Evolutionary conservation across 768 basidiomycete species (phyloP).

Genomic region (Chalciporus pseudorubinellus): DNA sequence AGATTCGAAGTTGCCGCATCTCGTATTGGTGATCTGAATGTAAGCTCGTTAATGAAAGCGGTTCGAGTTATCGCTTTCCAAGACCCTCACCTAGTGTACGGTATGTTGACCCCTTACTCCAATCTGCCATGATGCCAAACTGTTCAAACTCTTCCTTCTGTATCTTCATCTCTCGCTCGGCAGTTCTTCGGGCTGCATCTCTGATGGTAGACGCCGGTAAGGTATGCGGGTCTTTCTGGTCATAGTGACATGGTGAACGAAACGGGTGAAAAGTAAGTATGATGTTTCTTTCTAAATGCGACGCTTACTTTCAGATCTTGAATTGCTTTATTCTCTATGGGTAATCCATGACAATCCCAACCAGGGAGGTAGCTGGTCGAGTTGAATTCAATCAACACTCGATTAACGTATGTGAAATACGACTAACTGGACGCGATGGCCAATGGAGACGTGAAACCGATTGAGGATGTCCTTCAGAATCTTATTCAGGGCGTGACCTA

Average conservation of each 20-base stretch:
- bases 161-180: constrained; percentile 64
- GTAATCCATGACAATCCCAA: constrained; percentile 98
- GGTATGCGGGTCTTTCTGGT: constrained; percentile 53
- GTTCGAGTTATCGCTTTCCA: neutral
- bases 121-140: constrained; percentile 92
- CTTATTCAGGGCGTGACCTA: constrained; percentile 96
- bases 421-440: constrained; percentile 77
- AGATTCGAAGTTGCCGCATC: constrained; percentile 81
- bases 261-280: neutral
- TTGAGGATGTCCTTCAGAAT: constrained; percentile 95
- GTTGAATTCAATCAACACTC: neutral
- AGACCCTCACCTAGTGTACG: constrained; percentile 69
- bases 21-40: constrained; percentile 79
- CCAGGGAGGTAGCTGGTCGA: constrained; percentile 83
- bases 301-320: constrained; percentile 62
- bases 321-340: constrained; percentile 93
- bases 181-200: constrained; percentile 65
- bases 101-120: constrained; percentile 71
- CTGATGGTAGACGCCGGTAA: constrained; percentile 66
- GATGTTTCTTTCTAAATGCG: neutral
- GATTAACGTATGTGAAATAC: neutral
- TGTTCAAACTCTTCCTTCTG: constrained; percentile 80
- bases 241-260: neutral
- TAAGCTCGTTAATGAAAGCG: neutral
- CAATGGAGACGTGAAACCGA: constrained; percentile 77